These are phyloP conservation scores for Teunomyces atbi DNA, from an alignment of 805 yeast species.

Conservation along the genomic window DNA sequence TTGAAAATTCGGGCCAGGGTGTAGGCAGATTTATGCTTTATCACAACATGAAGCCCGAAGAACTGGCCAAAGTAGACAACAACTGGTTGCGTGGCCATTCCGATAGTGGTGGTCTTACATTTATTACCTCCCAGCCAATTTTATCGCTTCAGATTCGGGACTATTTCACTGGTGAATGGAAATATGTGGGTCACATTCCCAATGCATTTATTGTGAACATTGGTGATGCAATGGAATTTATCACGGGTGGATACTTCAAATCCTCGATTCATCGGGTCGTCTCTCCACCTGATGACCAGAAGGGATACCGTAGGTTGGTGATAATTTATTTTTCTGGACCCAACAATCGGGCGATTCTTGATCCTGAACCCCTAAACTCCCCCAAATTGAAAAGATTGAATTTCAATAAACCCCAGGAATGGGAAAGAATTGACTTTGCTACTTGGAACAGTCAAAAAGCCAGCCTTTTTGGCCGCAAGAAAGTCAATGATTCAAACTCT, in stretches of 20 bases:
- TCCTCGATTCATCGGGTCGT: conserved; percentile 16
- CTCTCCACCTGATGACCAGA: conserved; percentile 15
- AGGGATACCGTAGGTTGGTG: conserved; percentile 12
- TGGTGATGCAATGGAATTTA: conserved; percentile 31
- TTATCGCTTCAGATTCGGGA: conserved; percentile 30
- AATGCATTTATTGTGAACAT: conserved; percentile 29
- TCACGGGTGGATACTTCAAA: conserved; percentile 26
- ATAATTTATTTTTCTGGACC: conserved; percentile 16
- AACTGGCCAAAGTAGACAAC: conserved; percentile 22
- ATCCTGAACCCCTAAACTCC: conserved; percentile 14
- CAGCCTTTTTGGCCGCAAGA: conserved; percentile 41
- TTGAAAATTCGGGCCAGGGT: conserved; percentile 25
- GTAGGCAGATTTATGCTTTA: conserved; percentile 31
- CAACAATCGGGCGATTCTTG: conserved; percentile 12
- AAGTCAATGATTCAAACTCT: conserved; percentile 30
- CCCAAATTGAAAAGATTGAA: conserved; percentile 12
- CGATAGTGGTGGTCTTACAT: conserved; percentile 29
- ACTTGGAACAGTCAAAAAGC: conserved; percentile 44
- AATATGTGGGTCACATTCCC: conserved; percentile 29
- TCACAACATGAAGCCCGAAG: conserved; percentile 23
- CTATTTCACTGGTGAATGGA: conserved; percentile 29
- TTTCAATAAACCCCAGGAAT: conserved; percentile 20
- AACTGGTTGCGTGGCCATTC: conserved; percentile 33
- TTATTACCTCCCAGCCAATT: conserved; percentile 32
- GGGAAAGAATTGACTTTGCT: conserved; percentile 26